These are phyloP conservation scores for Tuber calosporum DNA, from an alignment of 495 filamentous ascomycete genomes.

Conservation along the genomic window DNA sequence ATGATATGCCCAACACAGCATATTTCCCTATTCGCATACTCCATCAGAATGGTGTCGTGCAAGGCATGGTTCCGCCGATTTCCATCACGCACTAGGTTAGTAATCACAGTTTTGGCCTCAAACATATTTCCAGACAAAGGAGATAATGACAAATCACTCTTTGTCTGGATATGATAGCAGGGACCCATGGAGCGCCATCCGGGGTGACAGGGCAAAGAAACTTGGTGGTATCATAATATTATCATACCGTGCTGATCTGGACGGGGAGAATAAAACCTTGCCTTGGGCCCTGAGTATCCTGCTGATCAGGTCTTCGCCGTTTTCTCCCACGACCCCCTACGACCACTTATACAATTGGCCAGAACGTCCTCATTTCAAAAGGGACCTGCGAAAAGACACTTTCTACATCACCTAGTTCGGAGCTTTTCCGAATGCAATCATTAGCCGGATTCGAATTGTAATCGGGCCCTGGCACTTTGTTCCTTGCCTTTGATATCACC, in stretches of 20 bases:
- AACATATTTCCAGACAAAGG: background rate
- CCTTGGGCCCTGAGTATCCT: background rate
- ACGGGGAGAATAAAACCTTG: background rate
- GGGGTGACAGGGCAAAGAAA: background rate
- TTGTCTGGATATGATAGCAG: background rate
- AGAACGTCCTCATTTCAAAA: background rate
- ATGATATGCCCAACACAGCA: background rate
- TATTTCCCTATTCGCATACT: background rate
- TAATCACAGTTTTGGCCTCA: background rate
- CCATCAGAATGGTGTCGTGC: no score
- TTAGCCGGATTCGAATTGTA: slow-evolving; percentile 3
- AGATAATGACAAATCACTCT: background rate
- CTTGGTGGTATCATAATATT: background rate
- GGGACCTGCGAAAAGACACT: background rate
- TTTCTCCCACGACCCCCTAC: background rate
- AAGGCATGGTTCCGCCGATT: background rate
- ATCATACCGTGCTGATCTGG: background rate
- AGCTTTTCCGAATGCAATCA: background rate
- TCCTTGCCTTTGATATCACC: background rate
- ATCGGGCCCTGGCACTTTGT: background rate
- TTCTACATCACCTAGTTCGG: background rate
- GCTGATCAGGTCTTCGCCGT: background rate
- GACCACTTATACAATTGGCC: background rate
- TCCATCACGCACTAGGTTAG: background rate
- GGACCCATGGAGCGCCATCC: background rate